phyloP scores from a whole-genome alignment of 257 asterid genomes.

The Solanum pennellii region DNA sequence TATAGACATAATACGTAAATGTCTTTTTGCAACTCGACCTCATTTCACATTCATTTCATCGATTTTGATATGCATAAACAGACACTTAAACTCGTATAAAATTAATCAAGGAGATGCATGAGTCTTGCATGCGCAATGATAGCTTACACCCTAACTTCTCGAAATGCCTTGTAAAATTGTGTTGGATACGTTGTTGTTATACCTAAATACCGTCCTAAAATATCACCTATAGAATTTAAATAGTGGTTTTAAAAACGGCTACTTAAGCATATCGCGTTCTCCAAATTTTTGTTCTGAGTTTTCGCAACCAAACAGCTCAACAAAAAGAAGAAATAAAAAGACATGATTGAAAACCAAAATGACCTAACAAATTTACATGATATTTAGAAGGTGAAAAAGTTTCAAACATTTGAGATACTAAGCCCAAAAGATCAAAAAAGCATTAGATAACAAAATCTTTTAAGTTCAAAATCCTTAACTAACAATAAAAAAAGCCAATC shows the following conservation, averaged over 20 bases:
- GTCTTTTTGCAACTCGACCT: too few relatives aligned
- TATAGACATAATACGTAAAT: too few relatives aligned
- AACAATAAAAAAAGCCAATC: not conserved
- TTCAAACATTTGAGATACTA: not conserved
- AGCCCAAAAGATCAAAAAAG: not conserved
- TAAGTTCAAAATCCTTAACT: not conserved
- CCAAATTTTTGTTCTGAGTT: not conserved
- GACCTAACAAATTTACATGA: constrained; percentile 22
- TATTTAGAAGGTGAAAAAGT: constrained; percentile 1
- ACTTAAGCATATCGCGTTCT: not conserved
- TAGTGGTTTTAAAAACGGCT: not conserved
- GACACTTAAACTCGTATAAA: too few relatives aligned
- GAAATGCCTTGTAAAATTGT: rapidly evolving
- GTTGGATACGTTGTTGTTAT: not conserved
- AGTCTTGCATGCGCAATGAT: too few relatives aligned
- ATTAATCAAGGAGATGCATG: too few relatives aligned
- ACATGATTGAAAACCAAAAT: not conserved
- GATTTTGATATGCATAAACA: rapidly evolving
- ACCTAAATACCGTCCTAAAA: rapidly evolving
- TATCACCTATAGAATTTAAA: not conserved
- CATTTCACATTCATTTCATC: too few relatives aligned
- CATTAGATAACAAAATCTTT: not conserved
- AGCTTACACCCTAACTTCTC: not conserved
- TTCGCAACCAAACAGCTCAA: not conserved
- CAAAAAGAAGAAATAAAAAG: too few relatives aligned